phyloP scores from a whole-genome alignment of 306 rosid species.

The Fragaria ananassa region DNA sequence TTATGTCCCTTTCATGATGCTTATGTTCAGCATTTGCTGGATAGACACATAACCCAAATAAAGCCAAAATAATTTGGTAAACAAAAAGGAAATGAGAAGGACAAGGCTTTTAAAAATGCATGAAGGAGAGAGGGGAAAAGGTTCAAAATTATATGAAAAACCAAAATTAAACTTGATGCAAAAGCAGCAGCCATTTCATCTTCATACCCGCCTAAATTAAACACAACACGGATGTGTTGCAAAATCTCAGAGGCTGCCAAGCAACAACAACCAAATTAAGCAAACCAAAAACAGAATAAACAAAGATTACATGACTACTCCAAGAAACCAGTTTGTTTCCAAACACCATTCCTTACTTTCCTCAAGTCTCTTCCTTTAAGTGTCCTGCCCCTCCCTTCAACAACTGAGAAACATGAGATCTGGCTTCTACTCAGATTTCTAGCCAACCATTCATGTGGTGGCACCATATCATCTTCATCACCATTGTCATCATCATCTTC shows the following conservation, averaged over 20 bases:
- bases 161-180: too few species aligned
- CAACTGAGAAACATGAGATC: slow-evolving; percentile 86
- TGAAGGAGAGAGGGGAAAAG: background rate
- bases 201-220: background rate
- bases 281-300: background rate
- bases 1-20: background rate
- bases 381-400: slow-evolving; percentile 89
- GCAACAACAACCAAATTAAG: background rate
- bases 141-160: too few species aligned
- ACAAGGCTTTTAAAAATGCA: background rate
- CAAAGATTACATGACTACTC: slow-evolving; percentile 47
- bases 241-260: slow-evolving; percentile 41
- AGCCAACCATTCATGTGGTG: slow-evolving; percentile 96
- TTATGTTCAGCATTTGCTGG: background rate
- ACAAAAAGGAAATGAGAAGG: background rate
- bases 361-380: slow-evolving; percentile 96
- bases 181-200: background rate
- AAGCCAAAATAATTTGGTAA: background rate
- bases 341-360: slow-evolving; percentile 77
- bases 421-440: slow-evolving; percentile 82
- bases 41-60: background rate
- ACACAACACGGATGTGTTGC: slow-evolving; percentile 11
- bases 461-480: slow-evolving; percentile 59
- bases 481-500: slow-evolving; percentile 28
- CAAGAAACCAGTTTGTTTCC: slow-evolving; percentile 86